Conservation (phyloP, 257 asterid species). For the Agastache rugosa region DNA sequence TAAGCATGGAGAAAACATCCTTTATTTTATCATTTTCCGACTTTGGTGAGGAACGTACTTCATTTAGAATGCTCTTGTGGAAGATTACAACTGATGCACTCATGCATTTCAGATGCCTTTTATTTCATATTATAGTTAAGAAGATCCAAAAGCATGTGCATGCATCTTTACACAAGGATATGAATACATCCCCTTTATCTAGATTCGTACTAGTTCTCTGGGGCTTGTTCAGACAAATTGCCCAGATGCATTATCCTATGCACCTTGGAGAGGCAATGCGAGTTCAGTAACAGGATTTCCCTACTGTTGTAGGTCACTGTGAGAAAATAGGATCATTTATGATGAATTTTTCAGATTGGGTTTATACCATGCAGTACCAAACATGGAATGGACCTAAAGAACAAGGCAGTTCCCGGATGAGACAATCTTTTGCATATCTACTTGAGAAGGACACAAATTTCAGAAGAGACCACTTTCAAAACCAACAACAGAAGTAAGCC, state of each 20-base stretch:
- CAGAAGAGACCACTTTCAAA: background rate
- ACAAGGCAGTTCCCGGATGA: background rate
- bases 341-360: background rate
- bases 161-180: background rate
- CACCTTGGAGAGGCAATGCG: background rate
- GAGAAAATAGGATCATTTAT: background rate
- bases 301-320: background rate
- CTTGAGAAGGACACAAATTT: background rate
- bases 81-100: background rate
- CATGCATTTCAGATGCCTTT: too few species aligned
- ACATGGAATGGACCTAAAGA: background rate
- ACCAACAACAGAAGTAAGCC: slow-evolving; percentile 6
- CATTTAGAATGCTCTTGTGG: background rate
- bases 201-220: background rate
- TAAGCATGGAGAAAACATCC: background rate
- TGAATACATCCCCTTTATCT: background rate
- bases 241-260: slow-evolving; percentile 1
- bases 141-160: too few species aligned
- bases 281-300: background rate
- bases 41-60: background rate
- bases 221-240: background rate
- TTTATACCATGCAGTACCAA: background rate
- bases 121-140: too few species aligned
- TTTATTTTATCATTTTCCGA: background rate
- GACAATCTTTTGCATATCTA: background rate